A percentile compares a stretch with the other conserved stretches of the same genome.
phyloP scores from a whole-genome alignment of 1,284 basidiomycete species.

The Cutaneotrichosporon sp. region DNA sequence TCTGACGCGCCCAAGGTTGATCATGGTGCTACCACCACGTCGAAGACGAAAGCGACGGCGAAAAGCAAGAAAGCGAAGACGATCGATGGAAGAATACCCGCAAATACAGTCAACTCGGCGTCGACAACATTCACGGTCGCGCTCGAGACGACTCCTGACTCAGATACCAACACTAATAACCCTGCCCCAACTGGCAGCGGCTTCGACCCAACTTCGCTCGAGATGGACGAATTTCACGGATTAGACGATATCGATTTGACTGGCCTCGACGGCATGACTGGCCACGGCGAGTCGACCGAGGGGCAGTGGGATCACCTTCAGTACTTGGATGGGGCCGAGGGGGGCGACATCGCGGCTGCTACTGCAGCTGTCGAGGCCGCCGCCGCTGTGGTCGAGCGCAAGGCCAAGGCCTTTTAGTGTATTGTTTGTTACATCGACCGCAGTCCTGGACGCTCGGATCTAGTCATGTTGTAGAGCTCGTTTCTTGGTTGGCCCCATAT shows the following conservation, averaged over 20 bases:
- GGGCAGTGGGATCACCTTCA: constrained; percentile 32
- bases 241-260: constrained; percentile 39
- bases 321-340: constrained; percentile 10
- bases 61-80: background rate
- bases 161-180: constrained; percentile 3
- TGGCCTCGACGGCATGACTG: constrained; percentile 29
- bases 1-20: constrained; percentile 12
- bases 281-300: constrained; percentile 18
- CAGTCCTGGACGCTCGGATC: background rate
- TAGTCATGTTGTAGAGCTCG: background rate
- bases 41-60: background rate
- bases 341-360: constrained; percentile 1
- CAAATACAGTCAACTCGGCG: constrained; percentile 7
- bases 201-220: constrained; percentile 19
- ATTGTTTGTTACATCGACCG: background rate
- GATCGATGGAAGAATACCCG: background rate
- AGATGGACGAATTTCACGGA: constrained; percentile 31
- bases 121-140: constrained; percentile 14
- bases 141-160: constrained; percentile 13
- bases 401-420: background rate
- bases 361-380: background rate
- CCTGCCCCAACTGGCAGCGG: constrained; percentile 1
- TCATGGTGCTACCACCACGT: constrained; percentile 3
- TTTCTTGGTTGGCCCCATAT: too few relatives aligned
- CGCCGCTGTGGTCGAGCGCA: background rate